phyloP scores from a whole-genome alignment of 306 rosid genomes.

The Canavalia gladiata region DNA sequence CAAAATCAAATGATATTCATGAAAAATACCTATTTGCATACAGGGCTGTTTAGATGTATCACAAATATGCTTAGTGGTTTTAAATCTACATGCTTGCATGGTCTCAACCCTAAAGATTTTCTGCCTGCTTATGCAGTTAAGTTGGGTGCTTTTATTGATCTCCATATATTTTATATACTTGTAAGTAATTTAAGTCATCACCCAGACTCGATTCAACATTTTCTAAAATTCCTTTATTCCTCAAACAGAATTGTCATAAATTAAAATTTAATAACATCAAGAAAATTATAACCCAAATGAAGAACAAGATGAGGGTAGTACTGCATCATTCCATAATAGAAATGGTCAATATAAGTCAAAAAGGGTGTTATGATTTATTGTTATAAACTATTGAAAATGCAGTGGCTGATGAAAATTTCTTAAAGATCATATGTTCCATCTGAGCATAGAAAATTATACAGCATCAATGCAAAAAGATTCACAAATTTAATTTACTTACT shows the following conservation, averaged over 20 bases:
- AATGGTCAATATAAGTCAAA: not conserved
- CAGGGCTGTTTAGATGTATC: no score
- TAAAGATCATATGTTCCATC: not conserved
- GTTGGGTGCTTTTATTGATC: not conserved
- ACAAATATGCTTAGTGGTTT: no score
- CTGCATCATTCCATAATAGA: not conserved
- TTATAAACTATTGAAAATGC: not conserved
- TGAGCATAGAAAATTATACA: conserved; percentile 8
- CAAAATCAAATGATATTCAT: not conserved
- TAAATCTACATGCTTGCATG: not conserved
- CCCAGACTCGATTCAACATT: conserved; percentile 2
- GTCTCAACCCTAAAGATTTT: not conserved
- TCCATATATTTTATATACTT: not conserved
- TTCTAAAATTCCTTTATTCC: not conserved
- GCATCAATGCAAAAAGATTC: conserved; percentile 13
- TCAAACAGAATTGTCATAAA: not conserved
- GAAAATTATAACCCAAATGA: conserved; percentile 15
- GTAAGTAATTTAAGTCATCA: not conserved
- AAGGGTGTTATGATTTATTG: not conserved
- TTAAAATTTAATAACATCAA: not conserved
- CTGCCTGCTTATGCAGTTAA: not conserved
- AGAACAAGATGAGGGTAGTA: conserved; percentile 28
- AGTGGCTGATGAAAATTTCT: not conserved
- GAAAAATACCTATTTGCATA: no score
- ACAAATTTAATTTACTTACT: not conserved